phyloP scores from a whole-genome alignment of 1,139 yeast genomes.

The Saccharomycopsis hybrid region DNA sequence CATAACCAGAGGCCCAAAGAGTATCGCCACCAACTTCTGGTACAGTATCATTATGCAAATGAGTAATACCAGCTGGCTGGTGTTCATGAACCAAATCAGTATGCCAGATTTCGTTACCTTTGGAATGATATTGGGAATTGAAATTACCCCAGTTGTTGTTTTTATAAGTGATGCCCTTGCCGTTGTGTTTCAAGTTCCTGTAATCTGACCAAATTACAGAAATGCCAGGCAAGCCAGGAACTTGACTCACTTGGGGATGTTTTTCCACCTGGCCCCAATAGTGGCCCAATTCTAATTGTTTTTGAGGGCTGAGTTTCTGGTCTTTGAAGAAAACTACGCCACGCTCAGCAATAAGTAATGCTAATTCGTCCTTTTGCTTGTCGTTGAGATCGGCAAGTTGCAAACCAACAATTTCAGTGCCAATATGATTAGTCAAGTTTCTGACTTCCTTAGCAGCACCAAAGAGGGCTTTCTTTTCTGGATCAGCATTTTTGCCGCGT shows the following conservation, averaged over 20 bases:
- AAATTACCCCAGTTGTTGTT: conserved; percentile 14
- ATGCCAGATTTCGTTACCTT: conserved; percentile 35
- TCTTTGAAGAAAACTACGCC: conserved; percentile 44
- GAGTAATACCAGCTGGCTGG: conserved; percentile 46
- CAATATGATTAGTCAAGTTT: conserved; percentile 42
- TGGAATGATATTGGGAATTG: conserved; percentile 19
- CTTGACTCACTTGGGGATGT: conserved; percentile 41
- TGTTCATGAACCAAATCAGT: conserved; percentile 42
- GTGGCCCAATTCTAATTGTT: conserved; percentile 39
- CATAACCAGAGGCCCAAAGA: conserved; percentile 44
- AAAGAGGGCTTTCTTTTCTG: conserved; percentile 45
- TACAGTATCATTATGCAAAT: conserved; percentile 40
- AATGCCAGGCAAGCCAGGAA: conserved; percentile 40
- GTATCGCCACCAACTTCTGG: conserved; percentile 47
- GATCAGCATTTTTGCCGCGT: conserved; percentile 45
- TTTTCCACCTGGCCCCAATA: conserved; percentile 43
- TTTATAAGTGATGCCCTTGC: conserved; percentile 9
- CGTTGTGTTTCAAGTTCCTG: conserved; percentile 7
- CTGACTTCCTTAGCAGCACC: conserved; percentile 47
- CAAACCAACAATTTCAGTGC: conserved; percentile 51
- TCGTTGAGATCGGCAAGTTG: conserved; percentile 44
- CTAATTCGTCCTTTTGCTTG: conserved; percentile 48
- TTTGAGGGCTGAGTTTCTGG: conserved; percentile 41
- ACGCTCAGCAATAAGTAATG: conserved; percentile 43
- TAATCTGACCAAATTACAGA: conserved; percentile 41